A percentile compares a stretch with the other conserved stretches of the same genome.
Conservation (phyloP, 2,329 filamentous ascomycete genomes). For the Aspergillus pseudonomiae region DNA sequence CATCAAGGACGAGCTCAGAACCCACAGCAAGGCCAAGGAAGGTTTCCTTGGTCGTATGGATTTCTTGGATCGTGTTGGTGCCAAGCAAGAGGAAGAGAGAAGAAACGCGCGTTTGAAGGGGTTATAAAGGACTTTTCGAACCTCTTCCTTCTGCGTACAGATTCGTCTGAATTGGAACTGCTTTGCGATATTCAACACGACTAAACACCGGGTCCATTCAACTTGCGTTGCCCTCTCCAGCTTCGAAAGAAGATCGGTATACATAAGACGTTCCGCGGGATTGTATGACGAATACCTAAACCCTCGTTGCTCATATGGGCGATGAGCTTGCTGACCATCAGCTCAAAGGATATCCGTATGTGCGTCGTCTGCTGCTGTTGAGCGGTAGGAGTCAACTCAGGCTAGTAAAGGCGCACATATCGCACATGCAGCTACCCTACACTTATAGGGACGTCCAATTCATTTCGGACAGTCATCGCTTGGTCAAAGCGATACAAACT, state of each 20-base stretch:
- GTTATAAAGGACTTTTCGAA: slow-evolving; percentile 21
- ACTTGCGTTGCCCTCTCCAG: neutral
- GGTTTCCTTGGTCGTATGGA: slow-evolving; percentile 65
- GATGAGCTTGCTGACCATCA: neutral
- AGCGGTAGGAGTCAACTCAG: neutral
- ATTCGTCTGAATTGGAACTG: neutral
- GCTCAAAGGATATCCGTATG: neutral
- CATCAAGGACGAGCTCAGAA: slow-evolving; percentile 63
- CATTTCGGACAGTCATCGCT: no score
- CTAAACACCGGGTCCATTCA: neutral
- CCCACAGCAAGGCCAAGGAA: slow-evolving; percentile 64
- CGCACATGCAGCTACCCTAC: neutral
- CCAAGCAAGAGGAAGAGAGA: slow-evolving; percentile 59
- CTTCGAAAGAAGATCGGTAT: neutral
- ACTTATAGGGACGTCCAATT: neutral
- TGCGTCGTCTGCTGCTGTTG: neutral
- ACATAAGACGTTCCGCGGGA: neutral
- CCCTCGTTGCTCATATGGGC: neutral
- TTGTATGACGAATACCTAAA: neutral
- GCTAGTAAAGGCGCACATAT: neutral
- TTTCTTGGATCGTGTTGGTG: slow-evolving; percentile 62
- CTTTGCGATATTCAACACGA: neutral
- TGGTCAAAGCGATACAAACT: neutral
- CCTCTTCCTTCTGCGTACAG: neutral
- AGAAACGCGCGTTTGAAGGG: slow-evolving; percentile 54